Percentiles rank a stretch among this genome's conserved stretches.
Evolutionary conservation across 2,329 filamentous ascomycete species (phyloP).

Genomic region (Alternaria arbusti): DNA sequence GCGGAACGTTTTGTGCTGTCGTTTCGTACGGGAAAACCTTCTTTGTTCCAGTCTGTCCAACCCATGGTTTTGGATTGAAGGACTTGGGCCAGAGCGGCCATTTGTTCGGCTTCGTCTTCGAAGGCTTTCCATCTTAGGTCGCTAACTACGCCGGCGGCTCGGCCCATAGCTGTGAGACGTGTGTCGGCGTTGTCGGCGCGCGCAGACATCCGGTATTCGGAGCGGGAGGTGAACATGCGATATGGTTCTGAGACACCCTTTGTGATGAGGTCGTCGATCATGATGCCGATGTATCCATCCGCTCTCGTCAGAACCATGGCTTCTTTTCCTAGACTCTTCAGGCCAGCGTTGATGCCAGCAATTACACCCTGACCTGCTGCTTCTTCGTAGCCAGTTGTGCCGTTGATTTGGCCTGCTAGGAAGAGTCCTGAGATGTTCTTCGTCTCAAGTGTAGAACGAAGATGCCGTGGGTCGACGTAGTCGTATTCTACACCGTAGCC

Average conservation of each 20-base stretch:
- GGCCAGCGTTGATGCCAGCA: conserved; percentile 91
- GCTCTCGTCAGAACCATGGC: conserved; percentile 75
- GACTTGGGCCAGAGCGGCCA: conserved; percentile 67
- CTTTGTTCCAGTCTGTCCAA: conserved; percentile 69
- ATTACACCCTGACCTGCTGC: conserved; percentile 92
- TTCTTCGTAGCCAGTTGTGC: conserved; percentile 97
- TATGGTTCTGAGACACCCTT: conserved; percentile 98
- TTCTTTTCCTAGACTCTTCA: conserved; percentile 71
- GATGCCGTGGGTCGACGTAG: conserved; percentile 90
- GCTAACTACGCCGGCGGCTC: conserved; percentile 77
- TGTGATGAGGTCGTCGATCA: conserved; percentile 97
- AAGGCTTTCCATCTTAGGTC: conserved; percentile 79
- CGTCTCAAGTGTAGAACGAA: conserved; percentile 90
- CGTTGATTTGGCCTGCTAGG: conserved; percentile 96
- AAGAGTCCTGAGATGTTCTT: conserved; percentile 89
- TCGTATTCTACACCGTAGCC: conserved; percentile 99
- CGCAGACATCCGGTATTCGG: conserved; percentile 91
- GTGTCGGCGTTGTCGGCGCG: conserved; percentile 93
- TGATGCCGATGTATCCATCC: conserved; percentile 96
- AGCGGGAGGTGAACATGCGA: conserved; percentile 96
- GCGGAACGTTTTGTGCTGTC: conserved; percentile 73
- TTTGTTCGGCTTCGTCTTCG: conserved; percentile 68
- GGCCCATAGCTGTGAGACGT: conserved; percentile 80
- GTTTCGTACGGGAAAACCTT: conserved; percentile 72
- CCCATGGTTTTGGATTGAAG: conserved; percentile 66